Base-by-base conservation (phyloP, 805 yeast species). In the Diddensiella transvaalensis region DNA sequence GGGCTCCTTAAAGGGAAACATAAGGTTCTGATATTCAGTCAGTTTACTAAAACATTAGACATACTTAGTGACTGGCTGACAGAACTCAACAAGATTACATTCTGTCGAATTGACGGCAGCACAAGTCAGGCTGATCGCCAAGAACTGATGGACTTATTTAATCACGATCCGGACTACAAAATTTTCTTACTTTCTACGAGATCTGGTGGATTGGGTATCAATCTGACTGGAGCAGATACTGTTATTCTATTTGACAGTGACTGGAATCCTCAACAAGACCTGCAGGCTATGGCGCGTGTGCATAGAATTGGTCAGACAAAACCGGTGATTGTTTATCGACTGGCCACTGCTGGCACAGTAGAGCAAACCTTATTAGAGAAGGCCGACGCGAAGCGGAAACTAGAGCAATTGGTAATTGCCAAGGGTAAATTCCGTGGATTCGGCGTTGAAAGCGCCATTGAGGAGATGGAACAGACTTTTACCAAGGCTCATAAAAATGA, bases 251-350 rank as follows among this genome's bases (percentile, higher is more conserved):
- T 93, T 69, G 99, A 93, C 68, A 87, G 96, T 3, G 99, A 93
- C 71, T 93, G 99, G 99, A 93, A 93, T 64, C 99, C 99, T 0
- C 99, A 93, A 67, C 99, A 99, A 0, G 99, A 93, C 75, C 74
- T 93, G 60, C 99, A 93, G 69, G 99, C 99, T 1, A 93, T 93
- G 99, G 99, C 99, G 0, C 82, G 99, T 69, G 99, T 99, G 2
- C 99, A 93, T 70, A 83, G 99, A 74, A 93, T 93, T 64, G 99
- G 99, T n/a, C 99, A 93, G 67, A 93, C 90, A 68, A 89, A 87
- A 60, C 99, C 93, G 68, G 99, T 93, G 32, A 87, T 88, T 82
- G 98, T 93, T 1, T 87, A 83, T 62, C 75, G 98, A 52, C 73
- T 93, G 21, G 82, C 89, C 15, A 76, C 87, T 6, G 77, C 79